Base-by-base conservation (phyloP, 371 early-diverging fungal species). In the Enterocytospora artemiae region DNA sequence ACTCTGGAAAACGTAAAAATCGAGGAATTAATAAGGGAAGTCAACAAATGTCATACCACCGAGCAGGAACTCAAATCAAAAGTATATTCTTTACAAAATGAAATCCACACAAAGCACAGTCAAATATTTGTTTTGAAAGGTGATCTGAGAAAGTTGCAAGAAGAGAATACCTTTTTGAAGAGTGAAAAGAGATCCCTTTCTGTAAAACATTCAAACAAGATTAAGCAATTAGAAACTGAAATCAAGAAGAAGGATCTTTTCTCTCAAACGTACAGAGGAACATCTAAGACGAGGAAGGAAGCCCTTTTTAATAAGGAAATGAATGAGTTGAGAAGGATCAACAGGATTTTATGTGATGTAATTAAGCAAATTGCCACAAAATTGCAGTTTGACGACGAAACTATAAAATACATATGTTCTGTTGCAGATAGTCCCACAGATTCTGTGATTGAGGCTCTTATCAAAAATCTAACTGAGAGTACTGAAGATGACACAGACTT, bases 271-370 rank as follows among this genome's bases (percentile, higher is more conserved):
- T 41, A 41, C 41, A 41, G 41, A n/a, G 41, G 41, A 16, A 16
- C 41, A 16, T 41, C 41, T 20, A 41, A 41, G 41, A 41, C 41
- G 16, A 41, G 41, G 16, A 41, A n/a, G 41, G 41, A 41, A n/a
- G 41, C 41, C 16, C 14, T 41, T 14, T 14, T 20, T 14, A 41
- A 41, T 20, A 41, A n/a, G 16, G 41, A 41, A n/a, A 41, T 41
- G 41, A n/a, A 41, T 14, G n/a, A 41, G 41, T 20, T 41, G 41
- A 16, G n/a, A n/a, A n/a, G 16, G 16, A n/a, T 41, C 16, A 50
- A 50, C 50, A 20, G 20, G 16, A 50, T 41, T 16, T 41, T 12
- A 9, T 9, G 16, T 16, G 20, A 16, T 41, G 9, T 50, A 9
- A 41, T 50, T 9, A 41, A 50, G 20, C 50, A 25, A 18, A 20